phyloP scores from a whole-genome alignment of 164 flowering plant species.

The Dillenia suffruticosa region DNA sequence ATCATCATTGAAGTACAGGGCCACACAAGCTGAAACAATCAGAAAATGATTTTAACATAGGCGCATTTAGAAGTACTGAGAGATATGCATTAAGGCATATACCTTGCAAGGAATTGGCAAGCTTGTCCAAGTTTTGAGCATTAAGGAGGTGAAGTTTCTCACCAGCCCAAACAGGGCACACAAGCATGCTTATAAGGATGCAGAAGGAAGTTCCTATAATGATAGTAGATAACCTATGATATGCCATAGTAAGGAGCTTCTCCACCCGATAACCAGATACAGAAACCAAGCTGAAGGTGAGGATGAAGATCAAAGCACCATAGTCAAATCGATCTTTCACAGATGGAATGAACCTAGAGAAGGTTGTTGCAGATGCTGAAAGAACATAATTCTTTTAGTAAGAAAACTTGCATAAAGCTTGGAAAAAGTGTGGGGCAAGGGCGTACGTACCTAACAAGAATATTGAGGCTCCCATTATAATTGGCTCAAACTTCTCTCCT shows the following conservation, averaged over 20 bases:
- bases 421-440: neutral
- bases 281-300: slow-evolving; percentile 78
- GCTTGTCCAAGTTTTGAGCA: slow-evolving; percentile 57
- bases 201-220: slow-evolving; percentile 60
- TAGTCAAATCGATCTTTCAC: slow-evolving; percentile 72
- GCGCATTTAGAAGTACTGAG: neutral
- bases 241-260: slow-evolving; percentile 48
- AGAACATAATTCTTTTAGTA: neutral
- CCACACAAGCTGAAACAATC: slow-evolving; percentile 33
- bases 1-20: slow-evolving; percentile 28
- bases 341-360: slow-evolving; percentile 67
- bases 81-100: slow-evolving; percentile 3
- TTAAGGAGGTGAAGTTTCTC: slow-evolving; percentile 51
- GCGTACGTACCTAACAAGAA: slow-evolving; percentile 54
- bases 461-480: slow-evolving; percentile 48
- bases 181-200: slow-evolving; percentile 43
- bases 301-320: slow-evolving; percentile 70
- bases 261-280: slow-evolving; percentile 73
- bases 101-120: slow-evolving; percentile 71
- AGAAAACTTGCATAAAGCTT: neutral
- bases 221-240: slow-evolving; percentile 58
- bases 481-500: slow-evolving; percentile 54
- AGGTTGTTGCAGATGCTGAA: slow-evolving; percentile 73
- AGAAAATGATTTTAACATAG: too few relatives aligned
- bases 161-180: slow-evolving; percentile 84